Percentiles rank a stretch among this genome's conserved stretches.
Conservation (phyloP, 495 filamentous ascomycete species). For the Penicillium chermesinum region DNA sequence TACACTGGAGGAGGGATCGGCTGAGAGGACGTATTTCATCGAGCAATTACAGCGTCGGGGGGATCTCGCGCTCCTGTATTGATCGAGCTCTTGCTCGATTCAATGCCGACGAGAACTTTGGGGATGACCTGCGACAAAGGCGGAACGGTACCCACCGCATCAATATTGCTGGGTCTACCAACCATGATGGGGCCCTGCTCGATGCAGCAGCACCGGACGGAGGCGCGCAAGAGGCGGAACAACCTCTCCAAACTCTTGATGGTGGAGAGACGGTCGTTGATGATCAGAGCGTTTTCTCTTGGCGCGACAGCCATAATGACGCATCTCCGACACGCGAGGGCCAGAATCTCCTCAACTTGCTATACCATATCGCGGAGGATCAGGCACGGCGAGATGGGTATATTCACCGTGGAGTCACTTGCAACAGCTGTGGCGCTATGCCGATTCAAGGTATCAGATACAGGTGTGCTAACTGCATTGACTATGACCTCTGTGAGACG, state of each 20-base stretch:
- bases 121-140: conserved; percentile 40
- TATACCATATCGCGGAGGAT: conserved; percentile 79
- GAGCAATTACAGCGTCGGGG: conserved; percentile 40
- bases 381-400: conserved; percentile 78
- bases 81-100: conserved; percentile 37
- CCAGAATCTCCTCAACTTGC: conserved; percentile 65
- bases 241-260: conserved; percentile 38
- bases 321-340: conserved; percentile 57
- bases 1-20: conserved; percentile 25
- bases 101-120: conserved; percentile 41
- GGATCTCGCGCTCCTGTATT: conserved; percentile 39
- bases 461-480: conserved; percentile 84
- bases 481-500: conserved; percentile 85
- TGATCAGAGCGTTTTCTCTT: conserved; percentile 54
- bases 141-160: conserved; percentile 41
- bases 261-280: conserved; percentile 56
- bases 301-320: conserved; percentile 49
- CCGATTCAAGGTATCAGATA: conserved; percentile 92
- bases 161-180: conserved; percentile 36
- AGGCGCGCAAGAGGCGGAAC: conserved; percentile 33
- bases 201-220: background rate
- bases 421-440: conserved; percentile 76
- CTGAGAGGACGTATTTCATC: conserved; percentile 35
- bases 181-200: background rate
- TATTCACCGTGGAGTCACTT: conserved; percentile 89